A percentile compares a stretch with the other conserved stretches of the same genome.
Conservation (phyloP, 2,329 filamentous ascomycete genomes). For the Phyllosticta paracitricarpa region DNA sequence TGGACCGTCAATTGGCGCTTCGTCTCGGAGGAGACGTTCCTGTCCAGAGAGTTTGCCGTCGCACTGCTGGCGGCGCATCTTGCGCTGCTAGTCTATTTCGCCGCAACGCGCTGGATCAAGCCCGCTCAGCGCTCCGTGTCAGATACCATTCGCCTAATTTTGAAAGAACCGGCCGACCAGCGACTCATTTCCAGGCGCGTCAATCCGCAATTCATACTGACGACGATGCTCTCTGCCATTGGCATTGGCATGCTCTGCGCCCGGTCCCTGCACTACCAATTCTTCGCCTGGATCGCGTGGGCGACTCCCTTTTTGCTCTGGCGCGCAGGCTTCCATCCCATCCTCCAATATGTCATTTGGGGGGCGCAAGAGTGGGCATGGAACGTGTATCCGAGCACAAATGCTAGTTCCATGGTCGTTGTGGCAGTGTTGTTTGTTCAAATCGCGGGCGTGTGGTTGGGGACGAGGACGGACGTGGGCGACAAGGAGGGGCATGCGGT, state of each 20-base stretch:
- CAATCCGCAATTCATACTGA: conserved; percentile 64
- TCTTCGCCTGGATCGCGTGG: conserved; percentile 89
- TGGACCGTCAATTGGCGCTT: conserved; percentile 99
- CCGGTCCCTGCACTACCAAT: conserved; percentile 86
- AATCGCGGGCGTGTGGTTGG: conserved; percentile 53
- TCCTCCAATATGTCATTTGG: conserved; percentile 61
- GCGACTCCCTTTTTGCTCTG: conserved; percentile 79
- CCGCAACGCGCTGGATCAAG: conserved; percentile 59
- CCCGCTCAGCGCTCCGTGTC: conserved; percentile 51
- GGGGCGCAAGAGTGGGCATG: conserved; percentile 80
- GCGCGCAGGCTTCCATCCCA: conserved; percentile 59
- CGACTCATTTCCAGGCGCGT: conserved; percentile 47
- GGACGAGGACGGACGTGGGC: conserved; percentile 33
- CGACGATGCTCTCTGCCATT: conserved; percentile 65
- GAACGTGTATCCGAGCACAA: conserved; percentile 84
- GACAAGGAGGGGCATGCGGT: background rate
- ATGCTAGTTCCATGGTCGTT: conserved; percentile 53
- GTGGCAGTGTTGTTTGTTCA: conserved; percentile 61
- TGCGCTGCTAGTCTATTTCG: conserved; percentile 56
- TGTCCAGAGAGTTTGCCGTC: conserved; percentile 59
- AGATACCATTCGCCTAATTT: conserved; percentile 43
- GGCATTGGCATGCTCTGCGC: conserved; percentile 76
- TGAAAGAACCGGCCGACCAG: conserved; percentile 40
- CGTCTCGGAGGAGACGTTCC: conserved; percentile 71
- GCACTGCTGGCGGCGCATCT: conserved; percentile 57